Base-by-base conservation (phyloP, 2,329 filamentous ascomycete species). In the Trichophyton rubrum region DNA sequence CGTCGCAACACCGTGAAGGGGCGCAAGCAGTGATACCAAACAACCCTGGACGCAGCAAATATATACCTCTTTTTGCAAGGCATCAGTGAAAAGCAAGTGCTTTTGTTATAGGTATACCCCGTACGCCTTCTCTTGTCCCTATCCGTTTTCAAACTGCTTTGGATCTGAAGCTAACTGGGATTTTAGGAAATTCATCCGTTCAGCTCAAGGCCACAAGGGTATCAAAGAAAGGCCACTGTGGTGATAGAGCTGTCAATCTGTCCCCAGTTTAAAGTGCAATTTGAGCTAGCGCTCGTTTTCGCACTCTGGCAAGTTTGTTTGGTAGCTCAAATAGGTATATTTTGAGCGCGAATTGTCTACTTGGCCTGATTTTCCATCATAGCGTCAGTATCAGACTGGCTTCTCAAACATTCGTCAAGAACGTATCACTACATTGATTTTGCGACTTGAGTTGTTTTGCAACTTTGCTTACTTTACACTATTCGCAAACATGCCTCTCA, bases 401-500 rank as follows among this genome's bases (percentile, higher is more conserved):
- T 27, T 8, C 20, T 27, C 20, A 13, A 22, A 27, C 13, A 3
- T 27, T 15, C 11, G 24, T 7, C 45, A 20, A 13, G 13, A 8
- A 22, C 20, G 9, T 49, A 49, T 20, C 45, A 27, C 9, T 49
- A 15, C 24, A 30, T 2, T 4, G 3, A 3, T 49, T 13, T 27
- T 9, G 4, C 22, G 15, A 3, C 2, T 22, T 49, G 8, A 20
- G 4, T 20, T n/a, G 11, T 15, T 49, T 49, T 49, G 24, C 17
- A 5, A 22, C 22, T 9, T 30, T 11, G 24, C 8, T 11, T 22
- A 47, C 20, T 8, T 30, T 51, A 22, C 27, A 30, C 11, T 6
- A 17, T 20, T 41, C 27, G 20, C 41, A 49, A 47, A 22, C 11
- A 63, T 82, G 61, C 78, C 81, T 62, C 71, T 82, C 59, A 72